Base-by-base conservation (phyloP, 257 asterid species). In the Thymus quinquecostatus region DNA sequence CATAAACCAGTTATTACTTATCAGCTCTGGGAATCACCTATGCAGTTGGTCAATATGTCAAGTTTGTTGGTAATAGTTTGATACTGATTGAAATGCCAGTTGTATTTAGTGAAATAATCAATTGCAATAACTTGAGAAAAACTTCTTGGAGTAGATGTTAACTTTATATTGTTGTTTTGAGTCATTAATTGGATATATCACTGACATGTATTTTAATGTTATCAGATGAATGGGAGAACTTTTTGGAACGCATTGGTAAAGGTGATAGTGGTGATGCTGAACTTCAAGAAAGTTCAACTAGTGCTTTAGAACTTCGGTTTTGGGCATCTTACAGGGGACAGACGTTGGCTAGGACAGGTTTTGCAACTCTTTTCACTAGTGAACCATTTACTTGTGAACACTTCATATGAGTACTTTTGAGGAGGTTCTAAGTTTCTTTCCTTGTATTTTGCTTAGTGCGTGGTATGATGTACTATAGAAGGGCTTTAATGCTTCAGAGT, bases 321-420 rank as follows among this genome's bases (percentile, higher is more conserved):
- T 94, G 99, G 99, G 98, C 93, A 72, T 94, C 99, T 80, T 94
- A 94, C 79, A 81, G 99, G 76, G 99, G 99, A 56, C 99, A 94
- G 81, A 94, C 99, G 65, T 82, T 94, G 71, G 97, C 99, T 66
- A 83, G 99, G 80, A 94, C 99, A 86, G 99, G 99, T 91, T 69
- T 36, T 33, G 60, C 10, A 55, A 8, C 58, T 54, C 63, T 63
- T 61, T 66, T 72, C 60, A 54, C 57, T 4, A 33, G 32, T 60
- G 58, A 30, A 53, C n/a, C 64, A 67, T 64, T 53, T 69, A 58
- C 36, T 68, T 53, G 54, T 54, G 56, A 70, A 32, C 21, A 10
- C 27, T 77, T 68, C 13, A 32, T 34, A 57, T 72, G n/a, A 49
- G 54, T 40, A 57, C 10, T 61, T 21, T 21, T 34, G 5, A 21